phyloP scores from a whole-genome alignment of 2,329 filamentous ascomycete species.

The Nothophaeocryptopus gaeumannii region DNA sequence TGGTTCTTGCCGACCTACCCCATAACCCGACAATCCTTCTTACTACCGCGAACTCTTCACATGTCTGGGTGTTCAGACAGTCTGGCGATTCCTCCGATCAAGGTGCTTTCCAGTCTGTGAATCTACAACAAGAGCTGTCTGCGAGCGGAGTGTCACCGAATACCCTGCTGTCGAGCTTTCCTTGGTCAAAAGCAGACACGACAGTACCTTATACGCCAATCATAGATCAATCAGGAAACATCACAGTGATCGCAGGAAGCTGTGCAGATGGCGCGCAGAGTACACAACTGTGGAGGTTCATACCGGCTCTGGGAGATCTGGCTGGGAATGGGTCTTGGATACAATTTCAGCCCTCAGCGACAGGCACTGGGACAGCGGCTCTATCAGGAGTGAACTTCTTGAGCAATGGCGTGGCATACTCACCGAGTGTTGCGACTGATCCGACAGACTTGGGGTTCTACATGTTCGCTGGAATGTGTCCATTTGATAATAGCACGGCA shows the following conservation, averaged over 20 bases:
- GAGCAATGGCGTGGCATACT: conserved; percentile 64
- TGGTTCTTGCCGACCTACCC: conserved; percentile 50
- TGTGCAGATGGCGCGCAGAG: conserved; percentile 57
- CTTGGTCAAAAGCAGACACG: conserved; percentile 57
- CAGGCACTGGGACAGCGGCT: conserved; percentile 38
- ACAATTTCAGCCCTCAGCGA: conserved; percentile 25
- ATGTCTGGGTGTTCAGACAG: conserved; percentile 70
- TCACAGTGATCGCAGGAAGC: conserved; percentile 71
- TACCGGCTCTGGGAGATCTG: conserved; percentile 42
- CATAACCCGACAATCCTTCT: conserved; percentile 77
- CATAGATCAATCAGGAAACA: conserved; percentile 62
- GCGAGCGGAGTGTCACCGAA: conserved; percentile 46
- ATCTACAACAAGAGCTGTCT: conserved; percentile 59
- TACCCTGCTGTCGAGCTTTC: conserved; percentile 57
- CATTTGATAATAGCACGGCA: conserved; percentile 44
- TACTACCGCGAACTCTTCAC: conserved; percentile 49
- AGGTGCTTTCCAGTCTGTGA: conserved; percentile 61
- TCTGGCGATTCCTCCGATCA: conserved; percentile 44
- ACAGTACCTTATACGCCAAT: conserved; percentile 64
- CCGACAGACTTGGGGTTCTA: conserved; percentile 61
- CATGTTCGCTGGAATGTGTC: conserved; percentile 89
- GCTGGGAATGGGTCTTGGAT: conserved; percentile 57
- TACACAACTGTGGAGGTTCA: conserved; percentile 67
- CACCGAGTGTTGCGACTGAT: conserved; percentile 55
- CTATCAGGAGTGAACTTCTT: conserved; percentile 56